phyloP scores from a whole-genome alignment of 176 grass and related monocot species.

The Cocos nucifera region DNA sequence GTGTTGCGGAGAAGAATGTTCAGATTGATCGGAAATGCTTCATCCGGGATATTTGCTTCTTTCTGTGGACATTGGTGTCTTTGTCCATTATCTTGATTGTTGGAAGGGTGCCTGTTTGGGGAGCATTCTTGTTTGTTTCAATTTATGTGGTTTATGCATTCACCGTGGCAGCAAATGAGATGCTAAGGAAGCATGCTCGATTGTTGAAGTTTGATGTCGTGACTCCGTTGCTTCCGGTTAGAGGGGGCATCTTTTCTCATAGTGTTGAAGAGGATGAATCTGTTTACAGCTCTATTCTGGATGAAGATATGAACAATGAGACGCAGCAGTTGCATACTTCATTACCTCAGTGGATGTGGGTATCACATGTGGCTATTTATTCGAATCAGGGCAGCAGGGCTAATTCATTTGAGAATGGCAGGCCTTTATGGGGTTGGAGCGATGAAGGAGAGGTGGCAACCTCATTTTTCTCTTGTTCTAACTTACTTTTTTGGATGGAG shows the following conservation, averaged over 20 bases:
- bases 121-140: slow-evolving; percentile 66
- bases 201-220: slow-evolving; percentile 77
- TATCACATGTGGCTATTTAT: slow-evolving; percentile 95
- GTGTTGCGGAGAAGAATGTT: slow-evolving; percentile 80
- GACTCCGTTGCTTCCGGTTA: slow-evolving; percentile 78
- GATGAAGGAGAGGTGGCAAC: slow-evolving; percentile 51
- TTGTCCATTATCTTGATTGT: slow-evolving; percentile 60
- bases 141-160: slow-evolving; percentile 92
- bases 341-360: slow-evolving; percentile 99
- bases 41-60: slow-evolving; percentile 81
- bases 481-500: slow-evolving; percentile 64
- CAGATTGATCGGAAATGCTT: slow-evolving; percentile 88
- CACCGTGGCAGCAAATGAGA: slow-evolving; percentile 82
- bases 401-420: slow-evolving; percentile 46
- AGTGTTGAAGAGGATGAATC: slow-evolving; percentile 60
- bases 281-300: slow-evolving; percentile 70
- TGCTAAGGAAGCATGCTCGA: slow-evolving; percentile 76
- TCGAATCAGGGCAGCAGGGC: slow-evolving; percentile 61
- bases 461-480: slow-evolving; percentile 43
- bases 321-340: slow-evolving; percentile 38
- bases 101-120: slow-evolving; percentile 87
- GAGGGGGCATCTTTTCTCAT: slow-evolving; percentile 70
- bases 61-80: slow-evolving; percentile 47
- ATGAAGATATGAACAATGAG: slow-evolving; percentile 49
- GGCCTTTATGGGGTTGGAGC: slow-evolving; percentile 97